Evolutionary conservation across 192 early-diverging fungal species (phyloP), one percentile per base, ranked within the genome.

Genomic region (Entomortierella chlamydospora): DNA sequence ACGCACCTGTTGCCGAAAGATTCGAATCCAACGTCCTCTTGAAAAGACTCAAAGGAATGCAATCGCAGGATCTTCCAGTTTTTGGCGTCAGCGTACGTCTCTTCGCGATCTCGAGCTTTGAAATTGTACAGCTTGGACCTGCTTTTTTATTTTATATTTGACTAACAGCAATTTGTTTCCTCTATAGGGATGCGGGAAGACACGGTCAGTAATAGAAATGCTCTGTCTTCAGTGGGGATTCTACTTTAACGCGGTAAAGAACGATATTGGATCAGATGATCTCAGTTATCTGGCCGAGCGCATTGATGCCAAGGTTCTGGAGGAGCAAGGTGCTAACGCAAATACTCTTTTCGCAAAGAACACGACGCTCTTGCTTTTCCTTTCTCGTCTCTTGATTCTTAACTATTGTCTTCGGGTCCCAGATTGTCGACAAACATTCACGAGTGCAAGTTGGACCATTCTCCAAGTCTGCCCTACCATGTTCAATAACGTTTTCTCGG

Each of bases 151-250:
- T n/a, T n/a, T n/a, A n/a, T n/a, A n/a, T n/a, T n/a, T n/a, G n/a
- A n/a, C n/a, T n/a, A n/a, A n/a, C n/a, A n/a, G n/a, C n/a, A n/a
- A n/a, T n/a, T n/a, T n/a, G n/a, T n/a, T n/a, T n/a, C n/a, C n/a
- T n/a, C n/a, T 65, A 7, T 63, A 6, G 7, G 42, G 12, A 10
- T 73, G 70, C 34, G 62, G 70, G 26, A 73, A 73, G 50, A 73
- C 70, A 37, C 61, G 70, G 1, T 64, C 70, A 9, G 33, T 65
- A 26, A 53, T 73, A 13, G 62, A 73, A 49, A 57, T 52, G 56
- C 57, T 73, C 39, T 73, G 62, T 64, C 42, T 64, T 13, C 61
- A 73, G 15, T 64, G 62, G 70, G 70, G 70, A 39, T 73, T 73
- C 62, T 73, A 64, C 41, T 73, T 64, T 26, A 73, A 73, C 28